Evolutionary conservation across 192 early-diverging fungal genomes (phyloP), one percentile per base, ranked within the genome.

Genomic region (Pilaira anomala): DNA sequence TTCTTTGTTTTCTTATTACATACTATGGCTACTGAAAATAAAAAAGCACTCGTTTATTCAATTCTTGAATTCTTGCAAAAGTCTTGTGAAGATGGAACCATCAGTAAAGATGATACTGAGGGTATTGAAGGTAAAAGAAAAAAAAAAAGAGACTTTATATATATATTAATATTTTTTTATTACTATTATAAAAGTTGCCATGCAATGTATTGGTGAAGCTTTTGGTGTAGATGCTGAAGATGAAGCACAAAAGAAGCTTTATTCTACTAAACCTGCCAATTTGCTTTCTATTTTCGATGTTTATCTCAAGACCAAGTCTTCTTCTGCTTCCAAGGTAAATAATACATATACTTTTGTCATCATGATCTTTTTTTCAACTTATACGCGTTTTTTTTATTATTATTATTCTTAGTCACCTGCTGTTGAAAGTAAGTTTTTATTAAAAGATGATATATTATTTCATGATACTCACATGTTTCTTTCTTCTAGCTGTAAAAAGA

Each of bases 201-300:
- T 94, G 74, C 92, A 95, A 70, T 95, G 94, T 81, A 94, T 99
- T 49, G 83, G 87, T 49, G 95, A 97, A 62, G 91, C 94, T 19
- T 99, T 99, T 78, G 92, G 85, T 25, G 85, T 99, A 46, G 86
- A 95, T 64, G 45, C 82, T 30, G 76, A 79, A 29, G 92, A 97
- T 72, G 75, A 78, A 16, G 77, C 70, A 6, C 87, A 91, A 62
- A 70, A 80, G 52, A 69, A 76, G 41, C 62, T 77, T 42, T 91
- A 91, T 59, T 87, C 85, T 59, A 96, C 95, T 66, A 94, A 95
- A 76, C 93, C 96, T 29, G 82, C 85, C 41, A 88, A 78, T 33
- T 83, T 99, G 12, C 77, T 81, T 52, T 84, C 84, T 50, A 89
- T 99, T 66, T 97, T 99, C 78, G 91, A 96, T 41, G 88, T 95